Conservation (phyloP, 2,329 filamentous ascomycete genomes). For the Penicillium sp. region DNA sequence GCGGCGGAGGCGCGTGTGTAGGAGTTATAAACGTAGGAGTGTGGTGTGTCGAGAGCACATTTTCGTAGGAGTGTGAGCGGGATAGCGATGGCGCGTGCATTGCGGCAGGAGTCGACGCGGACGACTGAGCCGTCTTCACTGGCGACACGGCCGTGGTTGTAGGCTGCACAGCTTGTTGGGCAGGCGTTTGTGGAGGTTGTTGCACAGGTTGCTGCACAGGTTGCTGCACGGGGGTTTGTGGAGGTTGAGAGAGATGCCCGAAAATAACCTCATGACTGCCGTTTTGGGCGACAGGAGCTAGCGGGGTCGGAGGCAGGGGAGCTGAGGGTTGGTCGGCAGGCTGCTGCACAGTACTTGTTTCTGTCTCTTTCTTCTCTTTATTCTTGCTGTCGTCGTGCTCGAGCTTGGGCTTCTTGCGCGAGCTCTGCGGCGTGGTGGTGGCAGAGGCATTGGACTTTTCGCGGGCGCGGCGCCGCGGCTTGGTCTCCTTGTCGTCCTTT, state of each 20-base stretch:
- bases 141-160: conserved; percentile 5
- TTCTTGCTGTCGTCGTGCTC: conserved; percentile 25
- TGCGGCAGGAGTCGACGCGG: conserved; percentile 2
- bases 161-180: conserved; percentile 24
- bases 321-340: not conserved
- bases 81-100: conserved; percentile 11
- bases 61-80: conserved; percentile 13
- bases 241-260: conserved; percentile 16
- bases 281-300: conserved; percentile 22
- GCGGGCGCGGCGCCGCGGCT: conserved; percentile 31
- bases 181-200: conserved; percentile 23
- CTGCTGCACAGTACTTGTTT: no score
- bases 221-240: conserved; percentile 23
- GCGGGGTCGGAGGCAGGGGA: conserved; percentile 10
- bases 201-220: conserved; percentile 28
- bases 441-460: conserved; percentile 31
- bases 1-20: conserved; percentile 18
- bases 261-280: conserved; percentile 40
- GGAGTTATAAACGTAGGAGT: conserved; percentile 19
- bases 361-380: conserved; percentile 10
- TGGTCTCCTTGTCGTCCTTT: conserved; percentile 21
- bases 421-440: conserved; percentile 17
- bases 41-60: conserved; percentile 12
- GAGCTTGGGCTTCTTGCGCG: conserved; percentile 48
- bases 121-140: conserved; percentile 1